These are phyloP conservation scores for Penicillium sp. DNA, from an alignment of 2,329 filamentous ascomycete species.

Conservation along the genomic window DNA sequence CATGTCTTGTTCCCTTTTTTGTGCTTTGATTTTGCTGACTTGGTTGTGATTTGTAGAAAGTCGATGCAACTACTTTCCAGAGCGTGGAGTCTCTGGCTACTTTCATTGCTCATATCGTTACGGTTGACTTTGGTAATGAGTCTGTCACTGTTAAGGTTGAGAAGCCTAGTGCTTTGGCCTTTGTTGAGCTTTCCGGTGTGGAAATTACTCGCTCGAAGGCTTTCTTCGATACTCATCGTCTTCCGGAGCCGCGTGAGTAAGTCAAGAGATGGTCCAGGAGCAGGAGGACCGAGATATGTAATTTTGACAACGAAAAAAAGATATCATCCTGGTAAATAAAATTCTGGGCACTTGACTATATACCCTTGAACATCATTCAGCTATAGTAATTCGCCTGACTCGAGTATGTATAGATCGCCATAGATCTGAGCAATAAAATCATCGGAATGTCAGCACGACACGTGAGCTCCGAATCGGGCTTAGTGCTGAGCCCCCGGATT, in stretches of 20 bases:
- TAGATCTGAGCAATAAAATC: constrained; percentile 6
- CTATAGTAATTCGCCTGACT: too few relatives aligned
- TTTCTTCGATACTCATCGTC: constrained; percentile 41
- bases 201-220: constrained; percentile 49
- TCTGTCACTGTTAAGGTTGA: constrained; percentile 51
- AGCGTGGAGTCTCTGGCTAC: constrained; percentile 55
- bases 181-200: constrained; percentile 51
- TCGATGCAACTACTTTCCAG: constrained; percentile 51
- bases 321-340: not conserved
- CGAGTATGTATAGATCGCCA: not conserved
- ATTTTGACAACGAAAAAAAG: too few relatives aligned
- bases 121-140: constrained; percentile 47
- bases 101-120: constrained; percentile 48
- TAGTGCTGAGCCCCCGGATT: constrained; percentile 24
- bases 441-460: constrained; percentile 13
- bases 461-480: constrained; percentile 22
- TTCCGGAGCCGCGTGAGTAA: constrained; percentile 4
- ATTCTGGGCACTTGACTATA: too few relatives aligned
- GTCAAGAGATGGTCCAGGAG: not conserved
- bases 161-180: constrained; percentile 53
- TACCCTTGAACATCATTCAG: too few relatives aligned
- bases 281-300: too few relatives aligned
- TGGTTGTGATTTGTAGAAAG: constrained; percentile 31
- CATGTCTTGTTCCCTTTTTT: not conserved
- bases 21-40: constrained; percentile 11